Evolutionary conservation across 1,284 basidiomycete species (phyloP), one percentile per base, ranked within the genome.

Genomic region (Fomitiporia mediterranea): DNA sequence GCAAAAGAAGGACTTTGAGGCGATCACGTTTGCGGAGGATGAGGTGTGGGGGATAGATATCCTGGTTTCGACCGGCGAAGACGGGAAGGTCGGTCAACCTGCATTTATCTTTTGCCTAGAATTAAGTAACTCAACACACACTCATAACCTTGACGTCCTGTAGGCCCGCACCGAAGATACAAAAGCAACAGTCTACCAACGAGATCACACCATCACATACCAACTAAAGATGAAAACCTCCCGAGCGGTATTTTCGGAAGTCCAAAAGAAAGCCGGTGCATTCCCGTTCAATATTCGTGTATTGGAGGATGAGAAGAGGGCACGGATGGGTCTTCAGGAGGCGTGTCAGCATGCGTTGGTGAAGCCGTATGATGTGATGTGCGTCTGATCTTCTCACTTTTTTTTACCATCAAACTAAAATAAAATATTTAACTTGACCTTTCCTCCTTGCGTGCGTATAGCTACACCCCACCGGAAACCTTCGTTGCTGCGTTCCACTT

Each of bases 171-270:
- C 86, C 40, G 92, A 96, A 71, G 89, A 94, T 65, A 84, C 91
- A 38, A 84, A 91, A 68, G 97, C 94, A 51, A 92, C 91, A 38
- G 87, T 99, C 69, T 98, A 91, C 80, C 94, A 97, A 73, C 86
- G 92, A 63, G 91, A 92, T 68, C 84, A 84, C 53, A 77, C 82
- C 40, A 81, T 95, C 61, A 96, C 91, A 51, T 99, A 98, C 77
- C 91, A 95, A 70, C 82, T 98, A 67, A 99, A 98, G 80, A 89
- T 97, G 86, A 97, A 96, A 78, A 96, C 91, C 55, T 95, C 94
- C 52, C 88, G 96, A 64, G 84, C 89, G 32, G 89, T 97, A 47
- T 98, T 97, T 75, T 89, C 89, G 51, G 96, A 98, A 74, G 91
- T 98, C 66, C 91, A 96, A 74, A 96, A 95, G 80, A 98, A 98